These are phyloP conservation scores for Lathyrus tuberosus DNA, from an alignment of 306 rosid genomes.

Conservation along the genomic window DNA sequence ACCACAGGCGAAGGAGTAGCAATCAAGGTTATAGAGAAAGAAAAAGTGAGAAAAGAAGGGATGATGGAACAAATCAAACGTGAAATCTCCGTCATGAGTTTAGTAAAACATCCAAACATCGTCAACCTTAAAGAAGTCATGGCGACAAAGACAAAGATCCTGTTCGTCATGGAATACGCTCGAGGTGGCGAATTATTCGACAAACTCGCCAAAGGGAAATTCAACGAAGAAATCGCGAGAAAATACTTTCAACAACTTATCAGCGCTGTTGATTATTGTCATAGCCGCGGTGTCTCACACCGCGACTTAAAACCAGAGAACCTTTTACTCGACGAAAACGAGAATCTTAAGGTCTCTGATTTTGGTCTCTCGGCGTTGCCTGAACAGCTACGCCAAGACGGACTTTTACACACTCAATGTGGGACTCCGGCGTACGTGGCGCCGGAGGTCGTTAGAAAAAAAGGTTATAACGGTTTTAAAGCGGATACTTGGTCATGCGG, in stretches of 20 bases:
- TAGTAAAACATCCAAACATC: constrained; percentile 30
- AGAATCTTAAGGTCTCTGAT: constrained; percentile 21
- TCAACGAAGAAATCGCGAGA: constrained; percentile 1
- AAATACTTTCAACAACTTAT: constrained; percentile 24
- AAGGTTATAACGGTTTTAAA: constrained; percentile 19
- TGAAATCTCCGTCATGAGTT: constrained; percentile 13
- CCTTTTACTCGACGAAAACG: constrained; percentile 11
- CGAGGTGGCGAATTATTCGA: constrained; percentile 36
- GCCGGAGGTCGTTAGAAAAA: constrained; percentile 17
- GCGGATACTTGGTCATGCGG: constrained; percentile 36
- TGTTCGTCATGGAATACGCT: constrained; percentile 5
- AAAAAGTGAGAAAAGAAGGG: constrained; percentile 20
- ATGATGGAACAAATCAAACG: constrained; percentile 31
- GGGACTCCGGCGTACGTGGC: constrained; percentile 32
- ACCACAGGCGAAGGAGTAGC: constrained; percentile 59
- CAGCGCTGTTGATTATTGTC: constrained; percentile 23
- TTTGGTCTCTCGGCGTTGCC: constrained; percentile 28
- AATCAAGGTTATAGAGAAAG: constrained; percentile 19
- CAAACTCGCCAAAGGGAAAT: neutral
- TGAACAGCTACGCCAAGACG: constrained; percentile 22
- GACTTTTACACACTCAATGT: constrained; percentile 30
- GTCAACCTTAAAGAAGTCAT: constrained; percentile 29
- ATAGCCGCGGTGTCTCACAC: constrained; percentile 17
- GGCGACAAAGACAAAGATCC: constrained; percentile 27
- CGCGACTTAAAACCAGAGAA: constrained; percentile 21